These are phyloP conservation scores for Podospora didyma DNA, from an alignment of 495 filamentous ascomycete species.

Conservation along the genomic window DNA sequence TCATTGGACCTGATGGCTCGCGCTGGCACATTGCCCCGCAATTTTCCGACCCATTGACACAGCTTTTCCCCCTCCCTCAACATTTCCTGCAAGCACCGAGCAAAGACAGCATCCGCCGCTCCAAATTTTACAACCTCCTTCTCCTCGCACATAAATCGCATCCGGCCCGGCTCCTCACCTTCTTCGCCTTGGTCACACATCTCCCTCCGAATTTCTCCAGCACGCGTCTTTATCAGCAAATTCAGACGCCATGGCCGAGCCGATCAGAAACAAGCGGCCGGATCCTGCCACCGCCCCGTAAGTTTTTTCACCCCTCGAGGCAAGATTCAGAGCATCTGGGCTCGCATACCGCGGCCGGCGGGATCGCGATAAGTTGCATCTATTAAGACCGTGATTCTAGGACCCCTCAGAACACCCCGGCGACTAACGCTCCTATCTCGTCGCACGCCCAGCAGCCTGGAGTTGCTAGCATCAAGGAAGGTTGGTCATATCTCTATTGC, in stretches of 20 bases:
- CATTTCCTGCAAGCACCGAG: conserved; percentile 23
- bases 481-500: conserved; percentile 48
- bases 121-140: conserved; percentile 12
- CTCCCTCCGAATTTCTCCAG: conserved; percentile 5
- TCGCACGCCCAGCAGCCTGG: conserved; percentile 95
- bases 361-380: conserved; percentile 11
- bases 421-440: conserved; percentile 91
- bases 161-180: background rate
- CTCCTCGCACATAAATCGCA: conserved; percentile 4
- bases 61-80: conserved; percentile 31
- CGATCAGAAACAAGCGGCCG: conserved; percentile 84
- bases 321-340: background rate
- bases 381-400: conserved; percentile 45
- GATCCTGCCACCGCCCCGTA: conserved; percentile 82
- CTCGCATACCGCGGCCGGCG: background rate
- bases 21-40: conserved; percentile 26
- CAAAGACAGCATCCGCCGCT: conserved; percentile 5
- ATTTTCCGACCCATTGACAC: conserved; percentile 26
- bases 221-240: conserved; percentile 7
- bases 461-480: conserved; percentile 95
- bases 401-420: conserved; percentile 94
- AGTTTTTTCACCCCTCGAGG: conserved; percentile 14
- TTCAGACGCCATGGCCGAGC: conserved; percentile 68
- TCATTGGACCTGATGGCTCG: conserved; percentile 6
- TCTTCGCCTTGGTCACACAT: background rate